Base-by-base conservation (phyloP, 2,329 filamentous ascomycete genomes). In the Talaromyces sp. region DNA sequence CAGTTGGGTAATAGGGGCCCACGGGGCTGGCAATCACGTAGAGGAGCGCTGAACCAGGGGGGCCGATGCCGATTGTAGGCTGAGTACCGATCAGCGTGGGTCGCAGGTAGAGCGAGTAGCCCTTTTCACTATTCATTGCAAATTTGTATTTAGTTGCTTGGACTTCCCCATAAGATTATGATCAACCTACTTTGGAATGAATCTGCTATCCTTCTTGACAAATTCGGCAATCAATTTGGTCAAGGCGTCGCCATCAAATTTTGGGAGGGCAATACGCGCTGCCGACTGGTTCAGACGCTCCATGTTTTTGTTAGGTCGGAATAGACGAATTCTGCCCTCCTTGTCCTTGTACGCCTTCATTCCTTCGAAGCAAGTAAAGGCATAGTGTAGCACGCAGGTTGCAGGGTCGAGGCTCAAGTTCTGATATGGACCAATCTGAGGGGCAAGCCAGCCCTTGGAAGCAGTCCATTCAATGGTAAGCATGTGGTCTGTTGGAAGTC, bases 341-440 rank as follows among this genome's bases (percentile, higher is more conserved):
- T 84, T 86, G 80, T 96, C 92, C 78, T 93, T 96, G 84, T 99
- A 99, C 63, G 95, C 95, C 82, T 99, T 99, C 92, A 98, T 96
- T 69, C 95, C 95, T 82, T 99, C 95, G 78, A 99, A 99, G 76
- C 90, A 95, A 78, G 96, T 91, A 73, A 98, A 98, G 55, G 92
- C 95, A 78, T 99, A 99, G 84, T 99, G 95, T 80, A 99, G 93
- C 65, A 98, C 95, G 80, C 93, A 98, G 36, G 92, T 95, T 51
- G 95, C 92, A 28, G 95, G 95, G 77, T 98, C 95, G 70, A 99
- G 89, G 53, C 91, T 93, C 69, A 99, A 90, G 80, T 97, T 97
- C 79, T 97, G 92, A 82, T 98, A 98, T 22, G 95, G 95, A 19
- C 85, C 88, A 73, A 99, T 98, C 66, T 86, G 84, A 62, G 93